Conservation (phyloP, 1,284 basidiomycete genomes). For the Phellinidium pouzarii region DNA sequence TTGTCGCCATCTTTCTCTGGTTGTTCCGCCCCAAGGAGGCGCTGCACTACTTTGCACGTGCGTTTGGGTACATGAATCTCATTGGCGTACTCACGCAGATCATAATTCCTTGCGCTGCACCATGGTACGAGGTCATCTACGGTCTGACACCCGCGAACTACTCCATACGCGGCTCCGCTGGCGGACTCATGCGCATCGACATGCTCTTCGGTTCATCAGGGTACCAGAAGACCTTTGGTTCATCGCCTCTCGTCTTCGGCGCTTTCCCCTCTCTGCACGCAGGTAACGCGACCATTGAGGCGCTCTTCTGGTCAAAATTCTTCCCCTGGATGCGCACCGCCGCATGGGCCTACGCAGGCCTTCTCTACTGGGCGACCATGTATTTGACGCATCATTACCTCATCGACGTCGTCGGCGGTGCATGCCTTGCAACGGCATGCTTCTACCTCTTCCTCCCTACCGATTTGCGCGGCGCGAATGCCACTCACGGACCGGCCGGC, state of each 20-base stretch:
- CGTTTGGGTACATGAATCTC: slow-evolving; percentile 93
- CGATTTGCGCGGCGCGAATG: slow-evolving; percentile 58
- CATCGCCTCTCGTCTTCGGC: slow-evolving; percentile 92
- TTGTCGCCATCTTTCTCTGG: slow-evolving; percentile 74
- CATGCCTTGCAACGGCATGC: slow-evolving; percentile 79
- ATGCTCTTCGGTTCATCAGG: slow-evolving; percentile 72
- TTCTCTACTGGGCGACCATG: slow-evolving; percentile 98
- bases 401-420: slow-evolving; percentile 92
- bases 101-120: slow-evolving; percentile 87
- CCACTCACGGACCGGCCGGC: slow-evolving; percentile 41
- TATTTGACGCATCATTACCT: slow-evolving; percentile 97
- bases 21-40: slow-evolving; percentile 74
- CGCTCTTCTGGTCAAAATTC: slow-evolving; percentile 91
- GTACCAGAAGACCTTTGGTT: slow-evolving; percentile 83
- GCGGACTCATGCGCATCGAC: slow-evolving; percentile 91
- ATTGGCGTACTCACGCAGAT: slow-evolving; percentile 87
- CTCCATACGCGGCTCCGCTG: slow-evolving; percentile 85
- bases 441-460: slow-evolving; percentile 90
- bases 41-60: slow-evolving; percentile 81
- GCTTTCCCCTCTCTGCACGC: slow-evolving; percentile 95
- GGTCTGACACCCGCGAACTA: slow-evolving; percentile 95
- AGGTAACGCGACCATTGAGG: slow-evolving; percentile 87
- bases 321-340: slow-evolving; percentile 66
- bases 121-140: slow-evolving; percentile 98
- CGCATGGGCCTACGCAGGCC: slow-evolving; percentile 82